These are phyloP conservation scores for Naegleria lovaniensis DNA, from an alignment of 208 protist genomes.

Conservation along the genomic window DNA sequence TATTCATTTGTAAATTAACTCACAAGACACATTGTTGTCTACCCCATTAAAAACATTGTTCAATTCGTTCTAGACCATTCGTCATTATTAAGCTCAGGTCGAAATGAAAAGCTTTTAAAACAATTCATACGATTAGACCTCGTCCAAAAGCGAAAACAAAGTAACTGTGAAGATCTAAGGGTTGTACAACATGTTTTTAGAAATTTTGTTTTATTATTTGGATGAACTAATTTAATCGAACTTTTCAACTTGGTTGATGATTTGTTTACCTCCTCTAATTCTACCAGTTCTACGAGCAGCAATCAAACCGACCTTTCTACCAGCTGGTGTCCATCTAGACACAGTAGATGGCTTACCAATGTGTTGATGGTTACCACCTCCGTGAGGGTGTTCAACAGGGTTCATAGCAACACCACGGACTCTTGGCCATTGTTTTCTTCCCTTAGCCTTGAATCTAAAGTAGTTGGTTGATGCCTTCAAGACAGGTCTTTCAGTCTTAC, in stretches of 20 bases:
- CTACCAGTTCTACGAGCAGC: conserved; percentile 94
- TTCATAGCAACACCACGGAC: conserved; percentile 99
- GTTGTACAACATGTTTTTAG: too few relatives aligned
- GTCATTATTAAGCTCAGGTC: too few relatives aligned
- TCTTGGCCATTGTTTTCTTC: conserved; percentile 94
- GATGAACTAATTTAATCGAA: not conserved
- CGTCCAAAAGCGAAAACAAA: too few relatives aligned
- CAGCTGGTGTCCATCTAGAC: conserved; percentile 67
- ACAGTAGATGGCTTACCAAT: conserved; percentile 93
- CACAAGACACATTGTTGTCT: too few relatives aligned
- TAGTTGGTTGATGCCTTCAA: conserved; percentile 97
- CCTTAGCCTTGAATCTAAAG: conserved; percentile 96
- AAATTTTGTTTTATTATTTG: not conserved
- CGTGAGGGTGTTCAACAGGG: conserved; percentile 96
- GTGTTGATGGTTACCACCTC: conserved; percentile 99
- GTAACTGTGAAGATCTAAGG: too few relatives aligned
- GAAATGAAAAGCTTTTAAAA: too few relatives aligned
- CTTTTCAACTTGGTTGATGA: not conserved
- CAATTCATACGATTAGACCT: too few relatives aligned
- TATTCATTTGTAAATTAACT: too few relatives aligned
- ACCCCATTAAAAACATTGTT: too few relatives aligned
- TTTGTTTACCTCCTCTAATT: conserved; percentile 66
- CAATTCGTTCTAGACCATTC: too few relatives aligned
- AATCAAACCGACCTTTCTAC: conserved; percentile 98
- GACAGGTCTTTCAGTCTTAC: conserved; percentile 98